A percentile compares a stretch with the other conserved stretches of the same genome.
Evolutionary conservation across 2,329 filamentous ascomycete species (phyloP).

Genomic region (Ceratocystiopsis brevicomis): DNA sequence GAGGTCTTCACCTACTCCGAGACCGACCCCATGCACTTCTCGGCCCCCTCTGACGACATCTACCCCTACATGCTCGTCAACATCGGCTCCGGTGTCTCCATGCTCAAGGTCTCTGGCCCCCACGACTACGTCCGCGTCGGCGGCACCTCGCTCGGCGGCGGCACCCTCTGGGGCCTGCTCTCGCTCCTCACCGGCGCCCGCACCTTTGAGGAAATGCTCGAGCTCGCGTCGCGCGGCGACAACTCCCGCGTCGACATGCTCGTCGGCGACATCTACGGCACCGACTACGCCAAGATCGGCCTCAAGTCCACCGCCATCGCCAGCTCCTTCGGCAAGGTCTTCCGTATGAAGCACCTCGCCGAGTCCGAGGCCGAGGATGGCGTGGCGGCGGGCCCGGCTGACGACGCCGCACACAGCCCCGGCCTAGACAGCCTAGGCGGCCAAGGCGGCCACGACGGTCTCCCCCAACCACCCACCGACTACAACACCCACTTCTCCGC

Average conservation of each 20-base stretch:
- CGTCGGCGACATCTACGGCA: slow-evolving; percentile 93
- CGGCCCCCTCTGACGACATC: slow-evolving; percentile 43
- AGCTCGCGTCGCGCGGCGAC: slow-evolving; percentile 76
- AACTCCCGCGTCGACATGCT: slow-evolving; percentile 90
- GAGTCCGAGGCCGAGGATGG: slow-evolving; percentile 62
- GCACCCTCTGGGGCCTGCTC: slow-evolving; percentile 92
- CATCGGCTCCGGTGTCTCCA: slow-evolving; percentile 90
- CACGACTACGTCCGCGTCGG: slow-evolving; percentile 77
- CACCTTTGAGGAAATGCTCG: slow-evolving; percentile 95
- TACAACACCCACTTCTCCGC: slow-evolving; percentile 41
- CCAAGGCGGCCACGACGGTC: background rate
- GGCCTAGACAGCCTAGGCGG: slow-evolving; percentile 24
- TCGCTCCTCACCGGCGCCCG: slow-evolving; percentile 82
- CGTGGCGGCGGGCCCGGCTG: slow-evolving; percentile 63
- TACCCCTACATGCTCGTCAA: slow-evolving; percentile 97
- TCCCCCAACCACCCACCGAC: background rate
- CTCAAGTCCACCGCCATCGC: slow-evolving; percentile 92
- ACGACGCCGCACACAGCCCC: too few species aligned
- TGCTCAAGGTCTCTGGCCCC: slow-evolving; percentile 90
- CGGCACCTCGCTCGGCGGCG: slow-evolving; percentile 83
- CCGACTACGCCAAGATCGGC: slow-evolving; percentile 89
- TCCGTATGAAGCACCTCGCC: slow-evolving; percentile 73
- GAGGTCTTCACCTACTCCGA: slow-evolving; percentile 97
- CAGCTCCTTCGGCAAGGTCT: slow-evolving; percentile 91
- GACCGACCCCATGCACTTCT: slow-evolving; percentile 75